Conservation (phyloP, 768 basidiomycete genomes). For the Leucosporidium creatinivorum region DNA sequence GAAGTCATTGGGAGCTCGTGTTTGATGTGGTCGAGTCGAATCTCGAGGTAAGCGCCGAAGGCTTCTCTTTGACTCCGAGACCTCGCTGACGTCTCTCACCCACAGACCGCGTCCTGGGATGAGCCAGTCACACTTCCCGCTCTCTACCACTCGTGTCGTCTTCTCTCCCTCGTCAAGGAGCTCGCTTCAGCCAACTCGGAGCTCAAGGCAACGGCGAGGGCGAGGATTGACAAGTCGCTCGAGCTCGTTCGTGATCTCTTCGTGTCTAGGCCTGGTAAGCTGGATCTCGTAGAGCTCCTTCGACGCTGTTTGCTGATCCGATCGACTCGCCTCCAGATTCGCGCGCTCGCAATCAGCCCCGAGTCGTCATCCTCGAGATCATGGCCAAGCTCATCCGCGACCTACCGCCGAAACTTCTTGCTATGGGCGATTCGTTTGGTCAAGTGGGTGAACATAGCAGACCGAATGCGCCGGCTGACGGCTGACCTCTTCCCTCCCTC, state of each 20-base stretch:
- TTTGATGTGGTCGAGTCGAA: slow-evolving; percentile 83
- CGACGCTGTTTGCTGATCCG: not conserved
- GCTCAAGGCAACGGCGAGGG: slow-evolving; percentile 62
- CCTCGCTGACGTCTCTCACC: not conserved
- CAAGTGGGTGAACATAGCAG: slow-evolving; percentile 48
- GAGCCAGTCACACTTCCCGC: slow-evolving; percentile 56
- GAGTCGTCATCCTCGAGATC: slow-evolving; percentile 44
- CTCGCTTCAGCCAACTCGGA: slow-evolving; percentile 64
- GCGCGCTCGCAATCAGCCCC: slow-evolving; percentile 6
- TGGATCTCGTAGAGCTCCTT: not conserved
- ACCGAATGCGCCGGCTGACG: not conserved
- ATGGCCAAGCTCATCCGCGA: slow-evolving; percentile 63
- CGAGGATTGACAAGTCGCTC: slow-evolving; percentile 51
- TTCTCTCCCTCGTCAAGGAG: slow-evolving; percentile 64
- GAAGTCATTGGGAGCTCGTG: slow-evolving; percentile 85
- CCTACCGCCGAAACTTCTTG: slow-evolving; percentile 53
- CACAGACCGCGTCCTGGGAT: slow-evolving; percentile 54
- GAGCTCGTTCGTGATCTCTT: slow-evolving; percentile 58
- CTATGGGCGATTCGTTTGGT: slow-evolving; percentile 58
- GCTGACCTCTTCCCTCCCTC: not conserved
- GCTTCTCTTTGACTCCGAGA: not conserved
- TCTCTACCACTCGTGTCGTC: slow-evolving; percentile 61
- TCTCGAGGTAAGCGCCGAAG: slow-evolving; percentile 60
- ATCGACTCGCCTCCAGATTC: not conserved
- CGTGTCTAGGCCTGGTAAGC: slow-evolving; percentile 39